Evolutionary conservation across 768 basidiomycete genomes (phyloP).

Genomic region (Serendipita indica): DNA sequence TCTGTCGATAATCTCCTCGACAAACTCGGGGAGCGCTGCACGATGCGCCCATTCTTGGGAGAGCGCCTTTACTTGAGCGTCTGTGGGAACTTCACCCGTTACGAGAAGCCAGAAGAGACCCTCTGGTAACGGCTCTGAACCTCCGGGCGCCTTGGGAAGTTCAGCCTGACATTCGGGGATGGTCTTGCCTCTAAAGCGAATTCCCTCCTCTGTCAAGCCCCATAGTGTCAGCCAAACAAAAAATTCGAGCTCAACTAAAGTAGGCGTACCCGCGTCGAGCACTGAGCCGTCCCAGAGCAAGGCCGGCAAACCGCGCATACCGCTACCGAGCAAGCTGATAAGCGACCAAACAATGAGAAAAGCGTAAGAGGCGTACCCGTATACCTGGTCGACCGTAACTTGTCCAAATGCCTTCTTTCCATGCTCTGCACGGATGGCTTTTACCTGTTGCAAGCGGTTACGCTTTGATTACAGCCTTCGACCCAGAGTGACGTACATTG

Average conservation of each 20-base stretch:
- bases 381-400: constrained; percentile 79
- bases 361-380: constrained; percentile 40
- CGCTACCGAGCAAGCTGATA: constrained; percentile 29
- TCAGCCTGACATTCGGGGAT: constrained; percentile 78
- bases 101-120: constrained; percentile 90
- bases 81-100: constrained; percentile 87
- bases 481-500: constrained; percentile 31
- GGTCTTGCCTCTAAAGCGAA: constrained; percentile 93
- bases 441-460: constrained; percentile 37
- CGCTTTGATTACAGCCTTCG: constrained; percentile 9
- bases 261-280: constrained; percentile 63
- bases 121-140: constrained; percentile 83
- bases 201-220: constrained; percentile 66
- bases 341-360: constrained; percentile 9
- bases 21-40: constrained; percentile 77
- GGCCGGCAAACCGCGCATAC: constrained; percentile 80
- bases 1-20: constrained; percentile 92
- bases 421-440: constrained; percentile 68
- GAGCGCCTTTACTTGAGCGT: constrained; percentile 72
- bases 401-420: constrained; percentile 90
- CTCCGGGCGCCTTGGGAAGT: constrained; percentile 80
- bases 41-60: constrained; percentile 93
- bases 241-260: background rate
- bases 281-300: constrained; percentile 99
- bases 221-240: background rate